A percentile compares a stretch with the other conserved stretches of the same genome.
These are phyloP conservation scores for Colletotrichum coccodes DNA, from an alignment of 2,329 filamentous ascomycete genomes.

Conservation along the genomic window DNA sequence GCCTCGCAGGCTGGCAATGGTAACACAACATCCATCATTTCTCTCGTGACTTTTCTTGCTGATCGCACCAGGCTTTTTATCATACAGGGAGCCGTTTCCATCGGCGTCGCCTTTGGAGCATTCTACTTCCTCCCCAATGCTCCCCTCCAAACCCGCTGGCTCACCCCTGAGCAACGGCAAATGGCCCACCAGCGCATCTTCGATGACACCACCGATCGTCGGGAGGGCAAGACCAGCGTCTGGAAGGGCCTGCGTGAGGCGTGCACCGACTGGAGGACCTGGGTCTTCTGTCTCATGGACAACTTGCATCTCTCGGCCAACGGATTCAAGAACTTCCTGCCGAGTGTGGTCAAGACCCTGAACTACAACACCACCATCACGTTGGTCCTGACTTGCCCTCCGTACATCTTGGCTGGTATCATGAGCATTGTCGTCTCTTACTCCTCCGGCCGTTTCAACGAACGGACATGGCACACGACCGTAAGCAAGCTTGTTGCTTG, in stretches of 20 bases:
- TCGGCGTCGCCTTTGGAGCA: constrained; percentile 44
- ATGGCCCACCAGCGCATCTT: constrained; percentile 48
- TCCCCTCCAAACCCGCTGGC: constrained; percentile 48
- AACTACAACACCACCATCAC: constrained; percentile 55
- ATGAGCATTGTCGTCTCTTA: constrained; percentile 48
- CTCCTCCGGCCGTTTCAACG: constrained; percentile 57
- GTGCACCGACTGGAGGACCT: constrained; percentile 55
- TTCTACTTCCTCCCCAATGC: constrained; percentile 51
- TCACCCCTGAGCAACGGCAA: constrained; percentile 51
- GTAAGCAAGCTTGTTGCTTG: constrained; percentile 51
- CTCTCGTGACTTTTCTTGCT: background rate
- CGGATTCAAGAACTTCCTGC: constrained; percentile 50
- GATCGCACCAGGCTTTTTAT: constrained; percentile 46
- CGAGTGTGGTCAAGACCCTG: constrained; percentile 51
- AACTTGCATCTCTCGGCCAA: constrained; percentile 61
- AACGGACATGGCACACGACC: constrained; percentile 59
- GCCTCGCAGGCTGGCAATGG: constrained; percentile 55
- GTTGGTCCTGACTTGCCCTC: constrained; percentile 57
- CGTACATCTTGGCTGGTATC: constrained; percentile 51
- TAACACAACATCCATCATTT: constrained; percentile 17
- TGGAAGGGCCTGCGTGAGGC: constrained; percentile 55
- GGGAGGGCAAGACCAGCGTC: constrained; percentile 48
- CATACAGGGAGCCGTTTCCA: constrained; percentile 49
- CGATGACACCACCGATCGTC: constrained; percentile 42
- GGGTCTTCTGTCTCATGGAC: constrained; percentile 60